Percentiles rank a stretch among this genome's conserved stretches.
phyloP scores from a whole-genome alignment of 441 rosid species.

The Pelargonium cotyledonis region DNA sequence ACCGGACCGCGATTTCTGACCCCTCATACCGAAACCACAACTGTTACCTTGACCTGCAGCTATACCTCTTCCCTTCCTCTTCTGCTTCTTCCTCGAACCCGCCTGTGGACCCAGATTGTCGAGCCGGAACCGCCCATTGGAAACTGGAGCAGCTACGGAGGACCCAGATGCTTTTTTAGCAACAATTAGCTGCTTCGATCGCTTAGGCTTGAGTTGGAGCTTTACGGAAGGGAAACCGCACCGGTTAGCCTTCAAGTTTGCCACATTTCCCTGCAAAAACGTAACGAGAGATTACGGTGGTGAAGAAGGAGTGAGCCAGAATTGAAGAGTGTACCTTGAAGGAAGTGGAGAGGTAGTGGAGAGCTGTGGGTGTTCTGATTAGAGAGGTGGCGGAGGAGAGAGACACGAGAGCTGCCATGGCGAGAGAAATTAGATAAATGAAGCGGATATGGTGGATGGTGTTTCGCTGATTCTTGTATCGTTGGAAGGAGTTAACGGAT shows the following conservation, averaged over 20 bases:
- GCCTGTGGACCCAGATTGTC: conserved; percentile 80
- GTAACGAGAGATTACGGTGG: background rate
- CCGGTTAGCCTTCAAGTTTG: conserved; percentile 30
- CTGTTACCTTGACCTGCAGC: conserved; percentile 90
- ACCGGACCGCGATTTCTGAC: conserved; percentile 89
- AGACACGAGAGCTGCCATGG: conserved; percentile 52
- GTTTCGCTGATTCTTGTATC: background rate
- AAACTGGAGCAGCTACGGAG: conserved; percentile 15
- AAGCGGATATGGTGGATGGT: background rate
- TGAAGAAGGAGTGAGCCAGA: background rate
- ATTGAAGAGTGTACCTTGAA: conserved; percentile 35
- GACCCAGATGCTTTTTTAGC: conserved; percentile 30
- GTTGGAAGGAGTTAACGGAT: too few species aligned
- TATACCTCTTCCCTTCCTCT: conserved; percentile 91
- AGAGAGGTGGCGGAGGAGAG: conserved; percentile 31
- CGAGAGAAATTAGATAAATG: background rate
- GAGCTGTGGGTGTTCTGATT: conserved; percentile 20
- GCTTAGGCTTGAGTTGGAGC: conserved; percentile 22
- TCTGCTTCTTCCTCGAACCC: conserved; percentile 74
- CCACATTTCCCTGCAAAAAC: conserved; percentile 38
- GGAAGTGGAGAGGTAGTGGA: conserved; percentile 25
- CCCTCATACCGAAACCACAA: conserved; percentile 96
- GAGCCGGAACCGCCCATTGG: conserved; percentile 50
- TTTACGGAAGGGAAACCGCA: conserved; percentile 28
- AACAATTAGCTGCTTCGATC: conserved; percentile 22